Base-by-base conservation (phyloP, 768 basidiomycete species). In the Leucocoprinus birnbaumii region DNA sequence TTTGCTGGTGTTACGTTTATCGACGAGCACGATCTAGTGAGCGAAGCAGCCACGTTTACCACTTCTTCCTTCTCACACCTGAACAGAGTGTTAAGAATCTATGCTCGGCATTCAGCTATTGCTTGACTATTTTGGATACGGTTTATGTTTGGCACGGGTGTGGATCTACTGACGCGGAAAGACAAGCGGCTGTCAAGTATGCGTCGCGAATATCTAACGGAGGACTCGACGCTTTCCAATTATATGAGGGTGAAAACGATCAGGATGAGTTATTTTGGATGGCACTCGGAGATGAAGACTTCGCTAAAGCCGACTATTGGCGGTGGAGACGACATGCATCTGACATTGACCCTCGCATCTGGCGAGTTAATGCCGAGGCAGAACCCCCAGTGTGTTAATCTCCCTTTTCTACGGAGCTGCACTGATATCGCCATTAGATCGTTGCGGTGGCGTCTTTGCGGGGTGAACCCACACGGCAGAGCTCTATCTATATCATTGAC, bases 71-170 rank as follows among this genome's bases (percentile, higher is more conserved):
- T 25, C 27, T 22, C 56, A 16, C 48, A 22, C 44, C 24, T 53
- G 35, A 27, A 5, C 46, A 87, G 87, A 74, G 66, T 53, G 70
- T 86, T 59, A 79, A 73, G 56, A 89, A 87, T 63, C 71, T 94
- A 1, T 93, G 91, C 65, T 92, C 91, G 9, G 91, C 80, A n/a
- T 93, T 84, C 68, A 90, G 88, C 61, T 92, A 88, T 65, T 91
- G 89, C 61, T 59, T 91, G 34, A 80, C 85, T 2, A 73, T 92
- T 44, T 70, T 93, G 57, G 82, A 82, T 34, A 81, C 82, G 2
- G 71, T 87, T 35, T 92, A 90, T 60, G 81, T 93, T 31, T 94
- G 92, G 91, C 75, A 91, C 65, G 91, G 91, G 3, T 74, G 80
- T 50, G 91, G 91, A 22, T 85, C 91, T 2, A 73, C 73, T 13